Evolutionary conservation across 2,329 filamentous ascomycete genomes (phyloP).

Genomic region (Intubia oerlemansii): DNA sequence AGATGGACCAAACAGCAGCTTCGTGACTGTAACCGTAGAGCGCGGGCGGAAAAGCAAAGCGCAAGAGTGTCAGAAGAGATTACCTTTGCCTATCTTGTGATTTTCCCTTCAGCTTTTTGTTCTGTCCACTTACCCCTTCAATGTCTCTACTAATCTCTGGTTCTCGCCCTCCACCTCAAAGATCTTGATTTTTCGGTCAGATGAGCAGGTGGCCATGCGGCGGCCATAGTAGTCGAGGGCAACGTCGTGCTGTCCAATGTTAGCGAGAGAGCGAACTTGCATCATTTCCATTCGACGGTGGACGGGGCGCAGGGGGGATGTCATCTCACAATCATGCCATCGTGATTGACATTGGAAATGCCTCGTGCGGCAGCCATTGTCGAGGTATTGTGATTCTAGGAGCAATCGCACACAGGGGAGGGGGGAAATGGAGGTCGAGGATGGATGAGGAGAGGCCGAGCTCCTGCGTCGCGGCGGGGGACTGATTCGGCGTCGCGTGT

Average conservation of each 20-base stretch:
- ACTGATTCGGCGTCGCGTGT: too few species aligned
- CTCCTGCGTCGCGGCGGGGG: too few species aligned
- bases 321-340: conserved; percentile 97
- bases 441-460: too few species aligned
- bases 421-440: too few species aligned
- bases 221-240: conserved; percentile 97
- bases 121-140: conserved; percentile 71
- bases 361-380: conserved; percentile 32
- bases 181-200: conserved; percentile 97
- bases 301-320: background rate
- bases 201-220: conserved; percentile 88
- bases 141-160: conserved; percentile 74
- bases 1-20: conserved; percentile 91
- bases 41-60: too few species aligned
- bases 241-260: conserved; percentile 83
- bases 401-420: too few species aligned
- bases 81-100: background rate
- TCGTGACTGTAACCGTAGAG: conserved; percentile 88
- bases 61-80: background rate
- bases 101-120: too few species aligned
- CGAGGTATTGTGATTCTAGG: too few species aligned
- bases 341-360: conserved; percentile 70
- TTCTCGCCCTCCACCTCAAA: conserved; percentile 92
- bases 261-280: too few species aligned
- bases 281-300: too few species aligned